Evolutionary conservation across 768 basidiomycete species (phyloP).

Genomic region (Sporobolomyces phaffii): DNA sequence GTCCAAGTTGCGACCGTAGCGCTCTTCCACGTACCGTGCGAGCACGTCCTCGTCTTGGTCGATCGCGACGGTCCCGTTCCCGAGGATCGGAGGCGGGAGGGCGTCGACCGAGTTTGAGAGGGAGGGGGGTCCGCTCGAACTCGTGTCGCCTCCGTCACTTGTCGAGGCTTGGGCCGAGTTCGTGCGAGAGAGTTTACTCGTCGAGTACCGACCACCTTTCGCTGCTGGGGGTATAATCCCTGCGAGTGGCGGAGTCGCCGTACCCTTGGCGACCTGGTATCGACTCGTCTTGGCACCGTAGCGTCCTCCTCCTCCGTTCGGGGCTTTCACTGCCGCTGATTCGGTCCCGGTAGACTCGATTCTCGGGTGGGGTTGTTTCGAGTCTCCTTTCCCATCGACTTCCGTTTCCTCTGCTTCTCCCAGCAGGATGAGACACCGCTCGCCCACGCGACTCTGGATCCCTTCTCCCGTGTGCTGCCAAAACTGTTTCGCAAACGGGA

Average conservation of each 20-base stretch:
- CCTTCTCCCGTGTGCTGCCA: conserved; percentile 95
- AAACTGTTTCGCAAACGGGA: conserved; percentile 72
- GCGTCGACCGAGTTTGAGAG: conserved; percentile 28
- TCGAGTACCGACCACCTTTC: conserved; percentile 31
- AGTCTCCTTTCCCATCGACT: conserved; percentile 8
- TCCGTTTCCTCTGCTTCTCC: conserved; percentile 47
- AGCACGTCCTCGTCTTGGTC: conserved; percentile 53
- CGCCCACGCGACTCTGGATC: conserved; percentile 79
- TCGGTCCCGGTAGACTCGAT: background rate
- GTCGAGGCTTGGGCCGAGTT: background rate
- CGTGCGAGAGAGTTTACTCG: conserved; percentile 28
- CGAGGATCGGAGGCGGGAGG: conserved; percentile 16
- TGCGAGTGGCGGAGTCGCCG: conserved; percentile 18
- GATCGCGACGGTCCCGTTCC: conserved; percentile 48
- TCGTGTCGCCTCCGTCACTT: conserved; percentile 10
- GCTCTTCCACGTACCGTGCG: conserved; percentile 75
- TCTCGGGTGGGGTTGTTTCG: conserved; percentile 8
- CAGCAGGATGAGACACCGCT: conserved; percentile 68
- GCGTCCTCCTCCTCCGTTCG: background rate
- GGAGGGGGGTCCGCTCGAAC: conserved; percentile 23
- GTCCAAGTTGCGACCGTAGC: conserved; percentile 86
- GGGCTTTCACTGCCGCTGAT: background rate
- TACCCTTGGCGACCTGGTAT: conserved; percentile 31
- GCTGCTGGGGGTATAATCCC: conserved; percentile 23
- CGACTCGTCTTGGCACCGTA: conserved; percentile 28